Conservation (phyloP, 352 stramenopile species). For the Globisporangium cederbergense region DNA sequence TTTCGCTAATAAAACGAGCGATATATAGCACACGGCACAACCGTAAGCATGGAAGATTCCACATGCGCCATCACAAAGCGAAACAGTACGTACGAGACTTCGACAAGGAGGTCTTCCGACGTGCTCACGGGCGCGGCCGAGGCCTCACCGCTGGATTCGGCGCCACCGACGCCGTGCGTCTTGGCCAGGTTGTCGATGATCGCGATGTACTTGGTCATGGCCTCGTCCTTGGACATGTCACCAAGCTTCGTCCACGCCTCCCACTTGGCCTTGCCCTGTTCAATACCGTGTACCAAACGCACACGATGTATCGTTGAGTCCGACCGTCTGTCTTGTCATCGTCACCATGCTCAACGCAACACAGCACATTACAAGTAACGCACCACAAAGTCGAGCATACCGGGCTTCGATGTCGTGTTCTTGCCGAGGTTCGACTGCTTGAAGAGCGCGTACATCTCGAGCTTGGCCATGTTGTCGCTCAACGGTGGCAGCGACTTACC, state of each 20-base stretch:
- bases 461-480: constrained; percentile 69
- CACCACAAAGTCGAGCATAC: constrained; percentile 84
- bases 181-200: constrained; percentile 69
- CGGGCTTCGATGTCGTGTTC: constrained; percentile 59
- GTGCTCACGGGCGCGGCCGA: constrained; percentile 13
- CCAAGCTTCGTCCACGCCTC: constrained; percentile 73
- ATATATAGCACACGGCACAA: background rate
- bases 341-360: background rate
- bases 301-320: too few species aligned
- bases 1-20: constrained; percentile 22
- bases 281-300: background rate
- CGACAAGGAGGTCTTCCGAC: constrained; percentile 52
- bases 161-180: constrained; percentile 30
- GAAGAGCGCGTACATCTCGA: constrained; percentile 85
- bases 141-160: background rate
- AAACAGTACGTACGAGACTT: constrained; percentile 37
- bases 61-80: background rate
- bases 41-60: constrained; percentile 1
- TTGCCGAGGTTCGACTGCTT: constrained; percentile 68
- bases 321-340: too few species aligned
- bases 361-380: constrained; percentile 11
- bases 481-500: constrained; percentile 71
- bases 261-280: constrained; percentile 69
- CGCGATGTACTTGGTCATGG: constrained; percentile 66
- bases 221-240: constrained; percentile 63